A percentile compares a stretch with the other conserved stretches of the same genome.
Evolutionary conservation across 768 basidiomycete species (phyloP).

Genomic region (Boletus eberwhitei): DNA sequence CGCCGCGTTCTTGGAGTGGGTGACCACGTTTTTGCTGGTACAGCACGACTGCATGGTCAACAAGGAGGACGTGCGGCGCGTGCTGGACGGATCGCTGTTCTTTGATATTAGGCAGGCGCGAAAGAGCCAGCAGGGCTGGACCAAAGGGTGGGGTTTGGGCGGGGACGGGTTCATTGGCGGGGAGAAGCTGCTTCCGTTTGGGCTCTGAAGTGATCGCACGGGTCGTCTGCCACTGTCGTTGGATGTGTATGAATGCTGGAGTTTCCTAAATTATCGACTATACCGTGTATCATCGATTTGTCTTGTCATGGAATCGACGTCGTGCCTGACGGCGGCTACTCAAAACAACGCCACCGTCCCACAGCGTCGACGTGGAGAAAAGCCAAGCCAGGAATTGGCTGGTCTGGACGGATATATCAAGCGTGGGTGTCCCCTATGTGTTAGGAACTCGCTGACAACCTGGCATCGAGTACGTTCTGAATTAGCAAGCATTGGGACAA

Average conservation of each 20-base stretch:
- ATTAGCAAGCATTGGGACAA: constrained; percentile 46
- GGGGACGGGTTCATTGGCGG: constrained; percentile 33
- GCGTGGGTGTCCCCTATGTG: neutral
- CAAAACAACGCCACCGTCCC: constrained; percentile 18
- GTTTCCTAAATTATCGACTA: neutral
- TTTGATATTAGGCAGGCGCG: constrained; percentile 31
- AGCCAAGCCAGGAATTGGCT: neutral
- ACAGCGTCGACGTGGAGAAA: neutral
- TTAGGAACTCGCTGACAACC: constrained; percentile 25
- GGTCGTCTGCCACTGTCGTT: neutral
- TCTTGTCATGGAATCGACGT: neutral
- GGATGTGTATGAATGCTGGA: neutral
- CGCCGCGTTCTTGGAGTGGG: too few relatives aligned
- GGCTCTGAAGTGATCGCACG: constrained; percentile 11
- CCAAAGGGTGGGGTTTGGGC: constrained; percentile 30
- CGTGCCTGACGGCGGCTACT: neutral
- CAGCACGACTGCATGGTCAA: constrained; percentile 38
- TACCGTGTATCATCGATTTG: neutral
- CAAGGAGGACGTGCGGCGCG: constrained; percentile 40
- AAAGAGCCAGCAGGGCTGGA: constrained; percentile 20
- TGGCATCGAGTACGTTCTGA: constrained; percentile 39
- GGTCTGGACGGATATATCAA: neutral
- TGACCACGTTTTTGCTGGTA: constrained; percentile 37
- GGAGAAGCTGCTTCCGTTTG: constrained; percentile 28
- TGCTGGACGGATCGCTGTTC: constrained; percentile 41